Base-by-base conservation (phyloP, 169 alveolate genomes). In the Besnoitia besnoiti region DNA sequence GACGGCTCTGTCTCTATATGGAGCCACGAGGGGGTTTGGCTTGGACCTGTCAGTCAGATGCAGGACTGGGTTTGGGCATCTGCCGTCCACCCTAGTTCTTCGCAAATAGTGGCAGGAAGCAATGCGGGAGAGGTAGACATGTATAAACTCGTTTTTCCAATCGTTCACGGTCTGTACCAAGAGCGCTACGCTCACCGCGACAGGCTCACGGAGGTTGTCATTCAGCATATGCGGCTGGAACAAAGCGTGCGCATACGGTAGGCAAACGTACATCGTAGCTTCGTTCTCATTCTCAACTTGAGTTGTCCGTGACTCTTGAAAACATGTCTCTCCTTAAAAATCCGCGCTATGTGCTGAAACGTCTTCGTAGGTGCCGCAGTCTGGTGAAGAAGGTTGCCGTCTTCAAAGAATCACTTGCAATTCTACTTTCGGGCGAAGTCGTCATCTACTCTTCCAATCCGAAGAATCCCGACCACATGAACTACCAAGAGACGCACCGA, bases 361-460 rank as follows among this genome's bases (percentile, higher is more conserved):
- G n/a, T n/a, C n/a, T 90, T 8, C 30, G 75, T 85, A 90, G 98
- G 95, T 97, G 98, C 90, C 95, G 98, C 93, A 98, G 97, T 89
- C 96, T 97, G 85, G 98, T 98, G 61, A 97, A 97, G 95, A 97
- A 97, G 94, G 96, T 98, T 46, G 98, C 99, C 0, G 98, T 98
- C 27, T 98, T 97, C 90, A 98, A 97, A 61, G 98, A 97, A 85
- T 95, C 98, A 88, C 96, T 98, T 19, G 99, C 99, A 8, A 98
- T 97, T 37, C 97, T 97, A 91, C 96, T 98, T 73, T 96, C 97
- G 37, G 98, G 97, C 79, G 95, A 96, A 92, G 94, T 95, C 73
- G 62, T 95, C 37, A 90, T 95, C 51, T 92, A 92, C 89, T 94
- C 93, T 84, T 95, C 92, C 27, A 84, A 47, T 37, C 82, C 90